Evolutionary conservation across 768 basidiomycete genomes (phyloP).

Genomic region (Hygrocybe coccinea): DNA sequence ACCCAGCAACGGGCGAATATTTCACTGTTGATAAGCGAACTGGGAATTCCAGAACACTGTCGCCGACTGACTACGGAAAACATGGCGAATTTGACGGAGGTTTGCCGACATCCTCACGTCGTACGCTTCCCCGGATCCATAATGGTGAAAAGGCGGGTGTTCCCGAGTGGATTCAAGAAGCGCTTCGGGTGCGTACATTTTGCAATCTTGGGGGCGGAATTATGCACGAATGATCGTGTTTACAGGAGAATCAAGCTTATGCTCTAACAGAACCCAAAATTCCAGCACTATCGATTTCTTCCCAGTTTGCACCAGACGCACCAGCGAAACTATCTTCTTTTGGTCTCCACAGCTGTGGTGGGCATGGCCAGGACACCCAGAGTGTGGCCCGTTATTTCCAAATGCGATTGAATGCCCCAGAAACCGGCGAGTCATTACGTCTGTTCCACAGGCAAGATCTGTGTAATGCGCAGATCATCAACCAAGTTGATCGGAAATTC

Average conservation of each 20-base stretch:
- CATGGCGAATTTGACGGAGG: background rate
- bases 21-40: slow-evolving; percentile 65
- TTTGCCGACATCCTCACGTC: background rate
- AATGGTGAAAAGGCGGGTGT: slow-evolving; percentile 22
- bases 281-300: slow-evolving; percentile 5
- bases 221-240: background rate
- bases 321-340: background rate
- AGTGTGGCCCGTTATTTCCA: slow-evolving; percentile 10
- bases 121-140: background rate
- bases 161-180: slow-evolving; percentile 63
- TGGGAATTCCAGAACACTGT: slow-evolving; percentile 47
- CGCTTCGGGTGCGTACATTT: slow-evolving; percentile 46
- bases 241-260: slow-evolving; percentile 56
- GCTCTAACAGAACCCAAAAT: slow-evolving; percentile 21
- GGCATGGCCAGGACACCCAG: background rate
- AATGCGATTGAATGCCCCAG: slow-evolving; percentile 15
- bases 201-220: slow-evolving; percentile 7
- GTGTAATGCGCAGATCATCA: slow-evolving; percentile 53
- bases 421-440: slow-evolving; percentile 21
- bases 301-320: background rate
- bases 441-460: slow-evolving; percentile 55
- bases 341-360: slow-evolving; percentile 3
- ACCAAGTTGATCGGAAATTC: slow-evolving; percentile 90
- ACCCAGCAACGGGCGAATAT: slow-evolving; percentile 54
- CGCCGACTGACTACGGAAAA: background rate